Base-by-base conservation (phyloP, 805 yeast genomes). In the Monosporozyma yasuniensis region DNA sequence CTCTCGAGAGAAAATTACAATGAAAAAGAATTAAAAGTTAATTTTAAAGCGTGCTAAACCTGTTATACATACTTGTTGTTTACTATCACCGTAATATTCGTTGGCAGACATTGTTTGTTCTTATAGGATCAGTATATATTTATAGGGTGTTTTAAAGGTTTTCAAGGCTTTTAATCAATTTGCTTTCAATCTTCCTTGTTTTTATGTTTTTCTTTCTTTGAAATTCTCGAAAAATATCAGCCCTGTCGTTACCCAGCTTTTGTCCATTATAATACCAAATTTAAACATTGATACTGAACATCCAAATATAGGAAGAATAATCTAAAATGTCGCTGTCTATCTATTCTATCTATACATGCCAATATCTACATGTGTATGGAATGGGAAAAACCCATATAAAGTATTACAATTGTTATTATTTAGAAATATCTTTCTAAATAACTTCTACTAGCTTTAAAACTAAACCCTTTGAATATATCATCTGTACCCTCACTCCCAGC, bases 361-460 rank as follows among this genome's bases (percentile, higher is more conserved):
- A 10, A 30, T 30, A 18, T 38, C 14, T 22, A 38, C 21, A 10
- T 38, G 42, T 38, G 25, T 16, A 21, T 21, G 22, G 25, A 22
- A 16, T 19, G 19, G n/a, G 6, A 38, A 38, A 12, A 5, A 25
- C 4, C 4, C 8, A 25, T 11, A 5, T 38, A 22, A 22, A 22
- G 8, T 2, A 34, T 28, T 25, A 16, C 27, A 10, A 4, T 9
- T 28, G 32, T 28, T 14, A 11, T 28, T 28, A 10, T 28, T n/a
- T n/a, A n/a, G 46, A 65, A 65, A 55, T 67, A 61, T 49, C 63
- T 60, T 27, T 66, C 71, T 39, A 67, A 50, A 50, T 65, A 66
- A 54, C 69, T 65, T 11, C 61, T 54, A 48, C 67, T 66, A 9
- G 71, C 71, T 23, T 62, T 64, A 52, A 61, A 67, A 52, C 71